Evolutionary conservation across 257 asterid species (phyloP).

Genomic region (Plectranthus barbatus): DNA sequence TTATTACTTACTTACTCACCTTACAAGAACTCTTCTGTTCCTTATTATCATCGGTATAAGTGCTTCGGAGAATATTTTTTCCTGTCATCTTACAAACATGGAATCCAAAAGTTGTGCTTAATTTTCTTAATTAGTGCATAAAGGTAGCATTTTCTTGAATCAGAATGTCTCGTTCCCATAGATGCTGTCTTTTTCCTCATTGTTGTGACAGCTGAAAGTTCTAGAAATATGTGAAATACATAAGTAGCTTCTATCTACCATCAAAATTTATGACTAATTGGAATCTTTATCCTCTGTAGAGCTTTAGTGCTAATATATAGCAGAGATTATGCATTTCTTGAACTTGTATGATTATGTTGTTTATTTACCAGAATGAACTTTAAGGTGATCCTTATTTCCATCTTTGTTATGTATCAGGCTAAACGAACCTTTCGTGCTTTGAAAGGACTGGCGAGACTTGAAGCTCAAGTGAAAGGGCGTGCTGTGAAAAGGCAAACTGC

Average conservation of each 20-base stretch:
- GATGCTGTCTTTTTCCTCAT: neutral
- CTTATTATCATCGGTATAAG: neutral
- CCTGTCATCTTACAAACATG: neutral
- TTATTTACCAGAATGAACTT: neutral
- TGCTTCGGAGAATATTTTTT: neutral
- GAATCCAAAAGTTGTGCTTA: neutral
- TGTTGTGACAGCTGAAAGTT: neutral
- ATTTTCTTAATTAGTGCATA: too few relatives aligned
- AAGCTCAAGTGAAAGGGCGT: conserved; percentile 54
- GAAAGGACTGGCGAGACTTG: conserved; percentile 54
- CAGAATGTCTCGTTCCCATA: neutral
- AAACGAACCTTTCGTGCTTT: conserved; percentile 47
- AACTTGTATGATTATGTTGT: neutral
- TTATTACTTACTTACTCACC: neutral
- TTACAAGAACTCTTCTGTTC: neutral
- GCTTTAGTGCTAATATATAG: neutral
- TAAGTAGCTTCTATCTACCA: neutral
- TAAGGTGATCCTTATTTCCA: neutral
- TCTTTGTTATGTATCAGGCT: conserved; percentile 25
- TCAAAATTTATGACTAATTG: neutral
- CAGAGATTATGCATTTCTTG: neutral
- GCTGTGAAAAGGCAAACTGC: conserved; percentile 84
- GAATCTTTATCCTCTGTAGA: neutral
- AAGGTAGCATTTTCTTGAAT: neutral
- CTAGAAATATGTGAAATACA: neutral